Evolutionary conservation across 2,329 filamentous ascomycete species (phyloP).

Genomic region (Sporothrix phasma): DNA sequence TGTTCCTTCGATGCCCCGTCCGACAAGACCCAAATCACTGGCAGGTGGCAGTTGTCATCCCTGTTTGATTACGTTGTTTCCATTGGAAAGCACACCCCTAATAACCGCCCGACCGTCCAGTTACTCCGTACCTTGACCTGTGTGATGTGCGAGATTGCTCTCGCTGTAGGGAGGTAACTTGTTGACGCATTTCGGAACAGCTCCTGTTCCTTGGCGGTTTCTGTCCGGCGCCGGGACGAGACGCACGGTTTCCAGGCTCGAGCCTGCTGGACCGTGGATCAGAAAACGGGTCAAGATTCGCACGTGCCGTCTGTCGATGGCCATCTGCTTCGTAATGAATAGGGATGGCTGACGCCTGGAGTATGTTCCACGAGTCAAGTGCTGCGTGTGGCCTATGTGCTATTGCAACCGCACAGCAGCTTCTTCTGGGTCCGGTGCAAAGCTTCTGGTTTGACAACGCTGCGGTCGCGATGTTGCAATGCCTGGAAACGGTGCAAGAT

Average conservation of each 20-base stretch:
- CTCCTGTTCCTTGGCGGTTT: not conserved
- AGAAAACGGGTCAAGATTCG: not conserved
- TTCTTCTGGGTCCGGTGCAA: not conserved
- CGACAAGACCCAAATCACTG: not conserved
- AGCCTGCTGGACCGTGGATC: too few relatives aligned
- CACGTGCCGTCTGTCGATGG: not conserved
- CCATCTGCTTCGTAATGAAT: too few relatives aligned
- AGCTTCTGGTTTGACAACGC: not conserved
- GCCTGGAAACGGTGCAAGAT: not conserved
- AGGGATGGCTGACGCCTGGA: not conserved
- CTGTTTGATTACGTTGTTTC: conserved; percentile 10
- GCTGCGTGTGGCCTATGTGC: not conserved
- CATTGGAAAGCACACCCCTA: not conserved
- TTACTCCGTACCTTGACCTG: too few relatives aligned
- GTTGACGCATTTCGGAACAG: too few relatives aligned
- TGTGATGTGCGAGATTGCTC: not conserved
- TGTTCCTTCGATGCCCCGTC: not conserved
- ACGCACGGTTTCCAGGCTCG: not conserved
- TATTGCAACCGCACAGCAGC: not conserved
- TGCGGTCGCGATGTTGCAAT: not conserved
- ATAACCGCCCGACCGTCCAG: not conserved
- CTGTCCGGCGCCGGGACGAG: not conserved
- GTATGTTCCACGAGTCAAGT: not conserved
- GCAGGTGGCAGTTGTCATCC: not conserved
- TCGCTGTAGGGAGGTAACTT: too few relatives aligned